A percentile compares a stretch with the other conserved stretches of the same genome.
These are phyloP conservation scores for Pichia cactophila DNA, from an alignment of 1,139 yeast species.

Conservation along the genomic window DNA sequence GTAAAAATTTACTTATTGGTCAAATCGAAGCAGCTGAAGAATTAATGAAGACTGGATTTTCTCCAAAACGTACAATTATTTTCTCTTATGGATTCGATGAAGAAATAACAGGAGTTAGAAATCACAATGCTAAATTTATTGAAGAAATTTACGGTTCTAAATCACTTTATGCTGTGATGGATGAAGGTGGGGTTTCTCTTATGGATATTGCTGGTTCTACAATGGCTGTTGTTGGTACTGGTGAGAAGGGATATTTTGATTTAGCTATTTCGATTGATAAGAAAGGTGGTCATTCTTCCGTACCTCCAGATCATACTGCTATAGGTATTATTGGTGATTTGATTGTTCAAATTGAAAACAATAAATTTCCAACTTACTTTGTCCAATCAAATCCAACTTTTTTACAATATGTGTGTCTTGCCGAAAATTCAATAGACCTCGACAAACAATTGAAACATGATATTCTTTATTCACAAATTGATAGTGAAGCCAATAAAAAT, in stretches of 20 bases:
- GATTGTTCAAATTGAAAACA: constrained; percentile 33
- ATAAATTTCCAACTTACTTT: constrained; percentile 31
- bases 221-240: constrained; percentile 39
- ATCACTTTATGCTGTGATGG: constrained; percentile 37
- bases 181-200: constrained; percentile 38
- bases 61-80: constrained; percentile 37
- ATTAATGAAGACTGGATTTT: constrained; percentile 33
- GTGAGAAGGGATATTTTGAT: constrained; percentile 41
- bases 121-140: constrained; percentile 29
- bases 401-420: constrained; percentile 37
- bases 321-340: constrained; percentile 41
- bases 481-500: constrained; percentile 31
- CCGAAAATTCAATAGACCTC: constrained; percentile 33
- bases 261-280: constrained; percentile 34
- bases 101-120: constrained; percentile 33
- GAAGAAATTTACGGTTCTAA: constrained; percentile 34
- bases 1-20: constrained; percentile 38
- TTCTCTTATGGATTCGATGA: constrained; percentile 45
- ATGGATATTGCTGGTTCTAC: constrained; percentile 30
- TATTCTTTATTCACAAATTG: constrained; percentile 35
- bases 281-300: constrained; percentile 44
- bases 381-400: constrained; percentile 38
- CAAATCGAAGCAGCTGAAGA: constrained; percentile 37
- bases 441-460: constrained; percentile 30
- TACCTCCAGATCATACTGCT: constrained; percentile 42